A percentile compares a stretch with the other conserved stretches of the same genome.
These are phyloP conservation scores for Lophiostoma macrostomum DNA, from an alignment of 495 filamentous ascomycete genomes.

Conservation along the genomic window DNA sequence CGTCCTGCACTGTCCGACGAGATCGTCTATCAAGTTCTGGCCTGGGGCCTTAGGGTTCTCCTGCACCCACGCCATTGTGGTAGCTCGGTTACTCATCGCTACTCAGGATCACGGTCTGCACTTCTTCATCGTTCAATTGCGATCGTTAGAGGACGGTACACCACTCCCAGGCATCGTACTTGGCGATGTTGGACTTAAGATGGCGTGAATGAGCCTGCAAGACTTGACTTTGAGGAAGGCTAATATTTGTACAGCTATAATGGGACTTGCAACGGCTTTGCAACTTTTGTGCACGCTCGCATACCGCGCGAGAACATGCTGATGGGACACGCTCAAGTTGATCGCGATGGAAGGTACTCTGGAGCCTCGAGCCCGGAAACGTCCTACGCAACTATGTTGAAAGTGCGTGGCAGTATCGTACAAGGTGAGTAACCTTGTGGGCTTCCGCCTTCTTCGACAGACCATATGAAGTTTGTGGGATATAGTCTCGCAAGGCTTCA, in stretches of 20 bases:
- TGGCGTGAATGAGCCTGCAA: conserved; percentile 16
- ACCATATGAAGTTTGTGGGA: no score
- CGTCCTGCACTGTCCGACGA: conserved; percentile 35
- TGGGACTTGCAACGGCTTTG: conserved; percentile 26
- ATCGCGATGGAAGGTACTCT: conserved; percentile 25
- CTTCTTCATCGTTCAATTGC: conserved; percentile 39
- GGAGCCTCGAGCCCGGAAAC: conserved; percentile 18
- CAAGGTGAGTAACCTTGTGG: no score
- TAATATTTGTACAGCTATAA: conserved; percentile 10
- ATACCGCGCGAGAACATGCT: conserved; percentile 32
- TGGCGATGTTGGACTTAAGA: conserved; percentile 37
- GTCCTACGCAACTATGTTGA: conserved; percentile 29
- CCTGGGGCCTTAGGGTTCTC: conserved; percentile 33
- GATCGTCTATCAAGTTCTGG: conserved; percentile 38
- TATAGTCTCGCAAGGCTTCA: no score
- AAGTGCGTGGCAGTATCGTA: conserved; percentile 21
- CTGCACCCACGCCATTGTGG: conserved; percentile 34
- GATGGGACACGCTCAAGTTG: conserved; percentile 24
- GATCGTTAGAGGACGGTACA: conserved; percentile 32
- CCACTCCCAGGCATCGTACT: conserved; percentile 36
- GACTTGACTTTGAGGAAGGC: neutral
- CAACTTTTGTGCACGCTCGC: conserved; percentile 27
- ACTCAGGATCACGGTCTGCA: conserved; percentile 36
- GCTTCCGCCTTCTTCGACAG: no score
- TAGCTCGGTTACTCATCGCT: conserved; percentile 35